These are phyloP conservation scores for Pythium dissimile DNA, from an alignment of 352 stramenopile genomes.

Conservation along the genomic window DNA sequence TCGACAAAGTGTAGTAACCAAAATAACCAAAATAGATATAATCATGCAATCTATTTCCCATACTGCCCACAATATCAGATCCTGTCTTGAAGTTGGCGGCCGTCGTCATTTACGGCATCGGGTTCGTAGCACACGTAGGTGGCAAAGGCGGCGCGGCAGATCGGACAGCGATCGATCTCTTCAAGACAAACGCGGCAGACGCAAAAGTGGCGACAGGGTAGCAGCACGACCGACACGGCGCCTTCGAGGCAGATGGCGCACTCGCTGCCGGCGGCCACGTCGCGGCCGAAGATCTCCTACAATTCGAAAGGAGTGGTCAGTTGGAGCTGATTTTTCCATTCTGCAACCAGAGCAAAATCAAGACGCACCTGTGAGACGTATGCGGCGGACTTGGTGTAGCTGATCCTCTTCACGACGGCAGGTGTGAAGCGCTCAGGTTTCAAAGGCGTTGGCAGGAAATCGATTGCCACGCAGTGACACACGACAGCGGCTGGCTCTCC, in stretches of 20 bases:
- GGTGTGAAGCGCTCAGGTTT: constrained; percentile 27
- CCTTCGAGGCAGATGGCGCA: constrained; percentile 69
- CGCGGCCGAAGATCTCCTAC: constrained; percentile 57
- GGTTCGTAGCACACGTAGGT: constrained; percentile 50
- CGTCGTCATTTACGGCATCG: background rate
- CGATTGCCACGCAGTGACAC: constrained; percentile 47
- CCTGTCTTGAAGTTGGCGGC: background rate
- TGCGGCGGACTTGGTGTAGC: constrained; percentile 33
- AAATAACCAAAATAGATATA: constrained; percentile 13
- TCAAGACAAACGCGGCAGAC: constrained; percentile 59
- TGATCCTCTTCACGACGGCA: constrained; percentile 45
- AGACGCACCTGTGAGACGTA: constrained; percentile 37
- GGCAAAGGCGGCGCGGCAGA: constrained; percentile 57
- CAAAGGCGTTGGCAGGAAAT: constrained; percentile 52
- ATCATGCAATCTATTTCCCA: too few relatives aligned
- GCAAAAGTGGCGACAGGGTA: constrained; percentile 67
- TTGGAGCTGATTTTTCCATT: too few relatives aligned
- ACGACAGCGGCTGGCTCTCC: constrained; percentile 4
- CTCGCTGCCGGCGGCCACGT: constrained; percentile 28
- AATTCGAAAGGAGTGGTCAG: background rate
- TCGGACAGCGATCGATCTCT: constrained; percentile 71
- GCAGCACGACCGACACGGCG: constrained; percentile 33
- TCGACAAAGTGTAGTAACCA: too few relatives aligned
- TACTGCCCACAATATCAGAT: too few relatives aligned
- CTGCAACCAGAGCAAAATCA: background rate